Evolutionary conservation across 2,329 filamentous ascomycete species (phyloP), one percentile per base, ranked within the genome.

Genomic region (Aspergillus hortae): DNA sequence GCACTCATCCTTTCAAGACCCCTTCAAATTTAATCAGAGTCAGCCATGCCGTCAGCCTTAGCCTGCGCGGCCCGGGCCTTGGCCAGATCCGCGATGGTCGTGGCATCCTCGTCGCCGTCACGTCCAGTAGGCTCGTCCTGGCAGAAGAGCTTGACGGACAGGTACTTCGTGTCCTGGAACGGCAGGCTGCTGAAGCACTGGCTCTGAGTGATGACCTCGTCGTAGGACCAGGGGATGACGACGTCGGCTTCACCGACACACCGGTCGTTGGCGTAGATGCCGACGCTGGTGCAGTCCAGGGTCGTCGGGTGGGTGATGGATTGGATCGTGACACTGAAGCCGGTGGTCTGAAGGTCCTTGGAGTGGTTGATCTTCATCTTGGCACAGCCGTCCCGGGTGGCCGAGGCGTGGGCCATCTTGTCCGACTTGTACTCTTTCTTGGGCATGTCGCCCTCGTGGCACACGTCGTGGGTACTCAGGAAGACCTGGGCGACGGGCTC

Each of bases 281-380:
- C 54, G 5, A 61, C 41, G 33, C 38, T 56, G 25, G 51, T 47
- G 47, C 60, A 62, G 11, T 43, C 25, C 2, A 32, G 4, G 3
- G 43, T 30, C 9, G 56, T 52, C 11, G 56, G 48, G 11, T 49
- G 43, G 51, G 49, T 60, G 40, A 61, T 25, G 6, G 51, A 33
- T 4, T 46, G 35, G 2, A 49, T 52, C 17, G 33, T 35, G 38
- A 62, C 48, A 7, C 52, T 49, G 49, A 56, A 62, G 45, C 56
- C 36, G 36, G 56, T 41, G 48, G 60, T 46, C 4, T 51, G 27
- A 25, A 60, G 46, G 52, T 50, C 33, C 41, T 65, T 12, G 40
- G 19, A 17, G 40, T 15, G 44, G 35, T 60, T 25, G 56, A 62
- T 23, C 46, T 58, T 46, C 21, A 62, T 23, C 46, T 58, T 46